Evolutionary conservation across 768 basidiomycete species (phyloP), one percentile per base, ranked within the genome.

Genomic region (Auricularia heimuer): DNA sequence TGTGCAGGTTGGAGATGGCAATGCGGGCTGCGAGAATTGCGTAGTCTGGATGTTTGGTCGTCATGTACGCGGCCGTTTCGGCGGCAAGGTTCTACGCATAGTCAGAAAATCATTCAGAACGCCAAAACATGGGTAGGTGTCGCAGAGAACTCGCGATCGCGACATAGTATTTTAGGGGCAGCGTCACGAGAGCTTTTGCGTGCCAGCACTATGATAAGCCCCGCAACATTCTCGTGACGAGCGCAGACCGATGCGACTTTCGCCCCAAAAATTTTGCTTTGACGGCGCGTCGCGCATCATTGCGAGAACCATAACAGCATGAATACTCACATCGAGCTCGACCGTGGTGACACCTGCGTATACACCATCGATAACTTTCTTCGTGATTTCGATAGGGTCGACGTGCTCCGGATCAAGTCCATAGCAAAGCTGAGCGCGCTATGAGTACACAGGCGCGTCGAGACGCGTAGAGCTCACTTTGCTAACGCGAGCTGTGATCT

Each of bases 21-120:
- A 99, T 98, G 65, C 97, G 93, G 24, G 97, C 97, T 4, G 97
- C 97, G 67, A 99, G 92, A 66, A 98, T 87, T 29, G 97, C 97
- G 71, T 99, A 99, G 74, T 99, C 97, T 7, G 96, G 94, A 72
- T 95, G 94, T 69, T 92, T 94, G 33, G 96, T 98, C 3, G 97
- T 98, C 67, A 98, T 86, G 74, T 89, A 98, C 0, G 97, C 97
- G 10, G 97, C 94, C 3, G 97, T 99, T 78, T 98, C 95, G 4
- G 95, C 89, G 0, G 95, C 95, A 51, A 98, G 88, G 75, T 97
- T 98, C 94, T 96, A 64, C 18, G 29, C 14, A 24, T 51, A 4
- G 18, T 18, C 16, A 29, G 29, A 29, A 29, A 29, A 29, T 29
- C 29, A 29, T 29, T 29, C 29, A 29, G 2, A 29, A 29, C 29